Evolutionary conservation across 106 monocot species (phyloP).

Genomic region (Dendrobium officinale): DNA sequence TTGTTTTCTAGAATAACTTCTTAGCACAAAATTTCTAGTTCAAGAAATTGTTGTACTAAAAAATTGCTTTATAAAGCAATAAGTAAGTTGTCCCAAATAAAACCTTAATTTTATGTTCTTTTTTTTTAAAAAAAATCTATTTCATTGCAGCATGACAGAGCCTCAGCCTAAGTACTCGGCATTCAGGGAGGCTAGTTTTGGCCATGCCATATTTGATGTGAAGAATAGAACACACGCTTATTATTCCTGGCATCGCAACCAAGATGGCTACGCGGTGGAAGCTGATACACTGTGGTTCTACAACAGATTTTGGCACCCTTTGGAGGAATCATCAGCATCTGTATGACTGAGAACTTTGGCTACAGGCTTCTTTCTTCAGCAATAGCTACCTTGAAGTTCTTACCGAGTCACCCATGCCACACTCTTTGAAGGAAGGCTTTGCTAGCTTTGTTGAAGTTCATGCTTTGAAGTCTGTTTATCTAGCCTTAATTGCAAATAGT

Average conservation of each 20-base stretch:
- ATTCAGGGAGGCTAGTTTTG: slow-evolving; percentile 54
- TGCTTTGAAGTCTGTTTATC: not conserved
- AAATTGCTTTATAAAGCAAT: no score
- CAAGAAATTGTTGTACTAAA: no score
- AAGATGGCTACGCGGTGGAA: slow-evolving; percentile 29
- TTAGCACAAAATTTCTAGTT: no score
- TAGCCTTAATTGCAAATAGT: not conserved
- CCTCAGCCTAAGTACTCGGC: slow-evolving; percentile 38
- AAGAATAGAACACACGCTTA: slow-evolving; percentile 48
- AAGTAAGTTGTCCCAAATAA: no score
- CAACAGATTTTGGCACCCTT: slow-evolving; percentile 21
- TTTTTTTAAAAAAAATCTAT: no score
- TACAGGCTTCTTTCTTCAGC: no score
- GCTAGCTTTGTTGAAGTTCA: not conserved
- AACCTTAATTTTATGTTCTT: no score
- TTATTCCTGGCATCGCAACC: slow-evolving; percentile 45
- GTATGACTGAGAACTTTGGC: not conserved
- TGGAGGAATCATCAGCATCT: slow-evolving; percentile 11
- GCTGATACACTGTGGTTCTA: slow-evolving; percentile 48
- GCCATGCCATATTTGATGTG: slow-evolving; percentile 45
- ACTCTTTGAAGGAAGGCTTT: not conserved
- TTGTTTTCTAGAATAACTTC: no score
- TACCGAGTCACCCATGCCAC: no score
- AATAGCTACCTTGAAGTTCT: no score
- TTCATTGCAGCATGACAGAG: slow-evolving; percentile 29